A percentile compares a stretch with the other conserved stretches of the same genome.
These are phyloP conservation scores for Annulohypoxylon moriforme DNA, from an alignment of 495 filamentous ascomycete species.

Conservation along the genomic window DNA sequence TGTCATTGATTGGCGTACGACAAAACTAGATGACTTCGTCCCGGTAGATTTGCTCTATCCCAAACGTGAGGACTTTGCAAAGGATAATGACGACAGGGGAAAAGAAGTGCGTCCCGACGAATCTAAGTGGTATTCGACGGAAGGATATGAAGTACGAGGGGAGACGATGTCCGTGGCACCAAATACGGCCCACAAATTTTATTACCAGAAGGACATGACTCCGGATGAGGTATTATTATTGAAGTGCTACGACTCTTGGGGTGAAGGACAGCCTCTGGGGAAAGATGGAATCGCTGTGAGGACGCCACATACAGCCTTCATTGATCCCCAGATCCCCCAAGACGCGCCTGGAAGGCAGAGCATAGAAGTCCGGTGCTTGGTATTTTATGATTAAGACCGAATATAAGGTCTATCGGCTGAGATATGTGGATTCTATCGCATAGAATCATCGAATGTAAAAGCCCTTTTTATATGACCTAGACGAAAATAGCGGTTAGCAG, in stretches of 20 bases:
- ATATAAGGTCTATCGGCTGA: not conserved
- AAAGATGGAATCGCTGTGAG: slow-evolving; percentile 67
- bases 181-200: slow-evolving; percentile 71
- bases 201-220: slow-evolving; percentile 84
- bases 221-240: slow-evolving; percentile 80
- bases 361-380: slow-evolving; percentile 87
- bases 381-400: slow-evolving; percentile 67
- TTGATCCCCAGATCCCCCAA: slow-evolving; percentile 72
- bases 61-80: slow-evolving; percentile 55
- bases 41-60: slow-evolving; percentile 79
- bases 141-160: slow-evolving; percentile 59
- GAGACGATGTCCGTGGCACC: slow-evolving; percentile 63
- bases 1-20: slow-evolving; percentile 72
- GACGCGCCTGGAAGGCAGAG: slow-evolving; percentile 77
- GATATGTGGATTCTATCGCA: not conserved
- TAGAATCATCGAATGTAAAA: not conserved
- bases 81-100: slow-evolving; percentile 51
- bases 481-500: no score
- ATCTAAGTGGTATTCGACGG: slow-evolving; percentile 39
- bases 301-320: slow-evolving; percentile 87
- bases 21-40: slow-evolving; percentile 72
- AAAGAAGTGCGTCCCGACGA: slow-evolving; percentile 51
- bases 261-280: slow-evolving; percentile 57
- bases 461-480: not conserved
- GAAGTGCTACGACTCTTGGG: slow-evolving; percentile 83